Evolutionary conservation across 2,329 filamentous ascomycete species (phyloP).

Genomic region (Talaromyces sp.): DNA sequence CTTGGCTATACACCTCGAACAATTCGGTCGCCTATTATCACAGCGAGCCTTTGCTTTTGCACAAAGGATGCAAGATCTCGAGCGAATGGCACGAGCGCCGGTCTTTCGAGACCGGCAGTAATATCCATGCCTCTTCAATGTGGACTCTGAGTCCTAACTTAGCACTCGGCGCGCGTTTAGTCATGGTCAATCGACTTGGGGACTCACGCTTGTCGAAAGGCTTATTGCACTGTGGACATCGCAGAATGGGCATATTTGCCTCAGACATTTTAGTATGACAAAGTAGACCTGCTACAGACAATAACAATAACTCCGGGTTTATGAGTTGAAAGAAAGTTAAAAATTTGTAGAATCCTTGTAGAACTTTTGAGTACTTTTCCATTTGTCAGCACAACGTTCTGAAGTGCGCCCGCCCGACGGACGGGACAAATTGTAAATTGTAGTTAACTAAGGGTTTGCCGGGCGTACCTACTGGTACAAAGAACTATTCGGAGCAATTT

Average conservation of each 20-base stretch:
- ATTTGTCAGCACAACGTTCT: conserved; percentile 4
- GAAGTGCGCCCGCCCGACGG: background rate
- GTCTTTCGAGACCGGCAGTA: conserved; percentile 44
- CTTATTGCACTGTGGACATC: conserved; percentile 43
- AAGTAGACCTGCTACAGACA: background rate
- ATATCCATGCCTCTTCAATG: conserved; percentile 47
- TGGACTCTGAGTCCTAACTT: conserved; percentile 35
- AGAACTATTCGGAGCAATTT: background rate
- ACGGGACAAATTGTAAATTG: conserved; percentile 11
- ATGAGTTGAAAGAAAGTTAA: background rate
- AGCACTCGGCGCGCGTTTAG: background rate
- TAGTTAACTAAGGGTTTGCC: background rate
- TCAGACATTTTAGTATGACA: background rate
- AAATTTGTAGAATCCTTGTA: background rate
- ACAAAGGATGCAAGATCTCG: conserved; percentile 42
- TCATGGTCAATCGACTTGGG: too few species aligned
- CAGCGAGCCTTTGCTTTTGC: conserved; percentile 40
- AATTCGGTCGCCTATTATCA: conserved; percentile 38
- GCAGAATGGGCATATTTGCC: conserved; percentile 31
- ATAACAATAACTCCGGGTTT: background rate
- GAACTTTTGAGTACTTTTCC: background rate
- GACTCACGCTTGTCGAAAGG: conserved; percentile 44
- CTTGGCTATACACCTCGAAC: conserved; percentile 41
- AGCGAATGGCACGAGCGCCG: conserved; percentile 25
- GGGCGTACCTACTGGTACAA: background rate